Conservation (phyloP, 495 filamentous ascomycete genomes). For the Elaphomyces granulatus region DNA sequence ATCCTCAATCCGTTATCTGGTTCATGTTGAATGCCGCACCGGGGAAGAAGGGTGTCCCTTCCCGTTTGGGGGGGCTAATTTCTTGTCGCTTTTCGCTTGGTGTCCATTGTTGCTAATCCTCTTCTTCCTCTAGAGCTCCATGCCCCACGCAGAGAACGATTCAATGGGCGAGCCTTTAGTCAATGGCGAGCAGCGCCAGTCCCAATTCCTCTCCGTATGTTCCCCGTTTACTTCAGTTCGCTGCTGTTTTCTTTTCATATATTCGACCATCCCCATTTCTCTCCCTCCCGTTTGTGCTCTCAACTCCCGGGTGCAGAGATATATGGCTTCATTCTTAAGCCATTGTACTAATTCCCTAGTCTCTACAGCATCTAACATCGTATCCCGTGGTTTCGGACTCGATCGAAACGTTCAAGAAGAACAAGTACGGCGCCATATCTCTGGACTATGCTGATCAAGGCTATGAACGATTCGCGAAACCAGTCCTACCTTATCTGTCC, state of each 20-base stretch:
- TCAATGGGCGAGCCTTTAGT: slow-evolving; percentile 35
- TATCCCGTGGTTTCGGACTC: slow-evolving; percentile 77
- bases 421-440: slow-evolving; percentile 68
- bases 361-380: slow-evolving; percentile 56
- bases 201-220: slow-evolving; percentile 49
- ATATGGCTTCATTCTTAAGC: too few relatives aligned
- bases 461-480: slow-evolving; percentile 53
- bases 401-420: slow-evolving; percentile 60
- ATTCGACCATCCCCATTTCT: neutral
- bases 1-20: neutral
- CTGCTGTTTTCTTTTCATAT: slow-evolving; percentile 34
- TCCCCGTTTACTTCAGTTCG: slow-evolving; percentile 30
- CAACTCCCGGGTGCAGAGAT: too few relatives aligned
- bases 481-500: slow-evolving; percentile 61
- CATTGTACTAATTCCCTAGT: slow-evolving; percentile 1
- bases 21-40: too few relatives aligned
- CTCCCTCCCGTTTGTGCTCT: slow-evolving; percentile 1
- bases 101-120: neutral
- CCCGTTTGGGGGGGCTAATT: too few relatives aligned
- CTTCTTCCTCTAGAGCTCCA: slow-evolving; percentile 10
- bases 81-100: too few relatives aligned
- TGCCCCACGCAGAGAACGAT: slow-evolving; percentile 33
- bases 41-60: too few relatives aligned
- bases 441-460: slow-evolving; percentile 53
- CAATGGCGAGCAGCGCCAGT: slow-evolving; percentile 54